These are phyloP conservation scores for Trypanosomatidae sp. DNA, from an alignment of 208 protist species.

Conservation along the genomic window DNA sequence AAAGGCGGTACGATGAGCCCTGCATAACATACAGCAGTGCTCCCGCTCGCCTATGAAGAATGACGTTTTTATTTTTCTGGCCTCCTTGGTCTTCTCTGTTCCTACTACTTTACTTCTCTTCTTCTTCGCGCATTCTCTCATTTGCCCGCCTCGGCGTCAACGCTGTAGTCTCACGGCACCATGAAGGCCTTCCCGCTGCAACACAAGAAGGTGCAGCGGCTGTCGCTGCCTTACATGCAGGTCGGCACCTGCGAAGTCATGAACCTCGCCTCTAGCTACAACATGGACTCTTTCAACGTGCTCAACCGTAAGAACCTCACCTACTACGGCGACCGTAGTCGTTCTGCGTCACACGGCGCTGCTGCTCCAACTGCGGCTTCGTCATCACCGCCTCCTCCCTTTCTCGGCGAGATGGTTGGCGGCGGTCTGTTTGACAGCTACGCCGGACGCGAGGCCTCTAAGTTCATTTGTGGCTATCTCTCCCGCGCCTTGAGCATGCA, in stretches of 20 bases:
- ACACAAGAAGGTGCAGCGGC: constrained; percentile 71
- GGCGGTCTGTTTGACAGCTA: constrained; percentile 79
- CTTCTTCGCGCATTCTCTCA: no score
- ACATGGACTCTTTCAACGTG: constrained; percentile 66
- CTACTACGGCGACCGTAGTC: constrained; percentile 10
- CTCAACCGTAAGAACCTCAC: constrained; percentile 65
- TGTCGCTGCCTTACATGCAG: constrained; percentile 58
- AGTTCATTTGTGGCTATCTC: constrained; percentile 56
- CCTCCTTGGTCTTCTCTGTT: no score
- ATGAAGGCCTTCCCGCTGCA: constrained; percentile 72
- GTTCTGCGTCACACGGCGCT: neutral
- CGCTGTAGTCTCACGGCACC: no score
- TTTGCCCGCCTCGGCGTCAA: no score
- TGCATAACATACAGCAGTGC: no score
- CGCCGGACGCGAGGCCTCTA: constrained; percentile 44
- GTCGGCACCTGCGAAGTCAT: constrained; percentile 82
- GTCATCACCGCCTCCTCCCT: neutral
- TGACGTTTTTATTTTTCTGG: no score
- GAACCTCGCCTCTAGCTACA: constrained; percentile 54
- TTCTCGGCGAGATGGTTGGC: constrained; percentile 60
- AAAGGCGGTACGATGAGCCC: no score
- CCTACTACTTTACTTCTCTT: no score
- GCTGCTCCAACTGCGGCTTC: neutral
- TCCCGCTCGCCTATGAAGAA: no score
- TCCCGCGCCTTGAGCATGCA: constrained; percentile 61